Conservation (phyloP, 768 basidiomycete genomes). For the Mycena epipterygia region DNA sequence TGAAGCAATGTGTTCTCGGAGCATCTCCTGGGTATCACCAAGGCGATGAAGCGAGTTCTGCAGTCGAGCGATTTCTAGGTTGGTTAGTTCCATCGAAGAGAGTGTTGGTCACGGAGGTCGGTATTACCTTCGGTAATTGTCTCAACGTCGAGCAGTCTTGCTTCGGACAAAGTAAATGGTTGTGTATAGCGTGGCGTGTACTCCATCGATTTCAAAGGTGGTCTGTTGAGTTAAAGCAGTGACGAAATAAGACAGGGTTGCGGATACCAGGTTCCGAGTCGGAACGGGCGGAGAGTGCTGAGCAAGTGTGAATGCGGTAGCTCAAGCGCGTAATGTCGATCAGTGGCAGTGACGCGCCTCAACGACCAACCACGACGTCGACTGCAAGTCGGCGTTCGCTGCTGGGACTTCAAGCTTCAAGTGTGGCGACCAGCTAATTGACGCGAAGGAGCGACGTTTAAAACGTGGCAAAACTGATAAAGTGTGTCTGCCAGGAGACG, state of each 20-base stretch:
- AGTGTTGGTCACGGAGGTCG: not conserved
- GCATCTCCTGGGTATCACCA: conserved; percentile 69
- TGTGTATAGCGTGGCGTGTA: conserved; percentile 77
- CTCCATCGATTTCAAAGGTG: conserved; percentile 60
- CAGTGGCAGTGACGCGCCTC: too few relatives aligned
- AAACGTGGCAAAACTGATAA: too few relatives aligned
- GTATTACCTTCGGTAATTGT: conserved; percentile 78
- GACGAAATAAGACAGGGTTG: not conserved
- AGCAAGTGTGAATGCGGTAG: too few relatives aligned
- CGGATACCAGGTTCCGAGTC: too few relatives aligned
- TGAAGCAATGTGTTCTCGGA: conserved; percentile 61
- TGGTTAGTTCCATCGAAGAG: conserved; percentile 16
- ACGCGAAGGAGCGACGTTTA: too few relatives aligned
- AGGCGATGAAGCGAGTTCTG: conserved; percentile 79
- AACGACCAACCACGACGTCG: too few relatives aligned
- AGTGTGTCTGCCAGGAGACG: too few relatives aligned
- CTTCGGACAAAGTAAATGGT: conserved; percentile 81
- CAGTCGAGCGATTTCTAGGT: conserved; percentile 80
- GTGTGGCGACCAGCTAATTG: too few relatives aligned
- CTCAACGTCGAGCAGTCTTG: conserved; percentile 71
- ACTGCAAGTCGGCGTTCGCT: too few relatives aligned
- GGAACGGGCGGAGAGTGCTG: too few relatives aligned
- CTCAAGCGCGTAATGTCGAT: too few relatives aligned
- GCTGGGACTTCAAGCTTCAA: too few relatives aligned
- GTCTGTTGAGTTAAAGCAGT: not conserved